Percentiles rank a stretch among this genome's conserved stretches.
phyloP scores from a whole-genome alignment of 164 flowering plant genomes.

The Pachysandra terminalis region DNA sequence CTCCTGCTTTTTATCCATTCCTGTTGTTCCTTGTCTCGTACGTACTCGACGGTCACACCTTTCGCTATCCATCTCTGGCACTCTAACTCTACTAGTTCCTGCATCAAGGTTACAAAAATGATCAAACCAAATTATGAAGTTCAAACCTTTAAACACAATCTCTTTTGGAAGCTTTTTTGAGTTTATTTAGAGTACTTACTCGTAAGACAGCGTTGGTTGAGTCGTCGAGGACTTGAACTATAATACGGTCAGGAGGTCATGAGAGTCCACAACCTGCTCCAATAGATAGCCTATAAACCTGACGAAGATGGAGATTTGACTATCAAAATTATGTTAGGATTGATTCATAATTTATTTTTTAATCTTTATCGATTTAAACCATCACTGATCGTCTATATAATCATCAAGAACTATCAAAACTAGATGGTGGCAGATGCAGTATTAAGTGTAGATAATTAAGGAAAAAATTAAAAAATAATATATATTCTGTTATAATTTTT shows the following conservation, averaged over 20 bases:
- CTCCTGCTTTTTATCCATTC: slow-evolving; percentile 69
- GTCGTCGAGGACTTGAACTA: slow-evolving; percentile 71
- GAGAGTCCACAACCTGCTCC: slow-evolving; percentile 58
- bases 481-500: too few species aligned
- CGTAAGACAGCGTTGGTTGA: slow-evolving; percentile 43
- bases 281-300: slow-evolving; percentile 68
- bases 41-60: slow-evolving; percentile 53
- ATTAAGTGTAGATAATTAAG: too few species aligned
- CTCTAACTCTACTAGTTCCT: slow-evolving; percentile 60
- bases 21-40: slow-evolving; percentile 54
- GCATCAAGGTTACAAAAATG: neutral
- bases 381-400: too few species aligned
- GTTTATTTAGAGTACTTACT: slow-evolving; percentile 27
- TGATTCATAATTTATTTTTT: too few species aligned
- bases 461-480: too few species aligned
- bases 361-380: too few species aligned
- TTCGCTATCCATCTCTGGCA: slow-evolving; percentile 51
- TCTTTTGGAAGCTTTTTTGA: neutral
- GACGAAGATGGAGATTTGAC: neutral
- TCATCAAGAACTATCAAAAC: too few species aligned
- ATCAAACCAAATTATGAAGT: neutral
- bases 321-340: too few species aligned
- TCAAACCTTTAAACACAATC: neutral
- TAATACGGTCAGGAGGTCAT: slow-evolving; percentile 58
- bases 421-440: too few species aligned